Conservation (phyloP, 371 early-diverging fungal genomes). For the Zychaea mexicana region DNA sequence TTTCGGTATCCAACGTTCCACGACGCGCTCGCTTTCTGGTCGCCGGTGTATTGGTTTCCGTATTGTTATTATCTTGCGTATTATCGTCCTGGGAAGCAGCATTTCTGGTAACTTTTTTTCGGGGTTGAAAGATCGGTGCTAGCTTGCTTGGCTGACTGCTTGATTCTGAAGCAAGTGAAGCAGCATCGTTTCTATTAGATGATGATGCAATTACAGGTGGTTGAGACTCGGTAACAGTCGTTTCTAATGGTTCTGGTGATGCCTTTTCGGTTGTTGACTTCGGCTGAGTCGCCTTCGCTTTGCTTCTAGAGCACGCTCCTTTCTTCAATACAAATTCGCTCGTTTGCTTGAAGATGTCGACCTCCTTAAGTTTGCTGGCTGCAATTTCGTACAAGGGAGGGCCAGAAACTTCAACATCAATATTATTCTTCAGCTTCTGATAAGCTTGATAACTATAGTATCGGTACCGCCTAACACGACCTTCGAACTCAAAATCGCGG, state of each 20-base stretch:
- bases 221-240: too few relatives aligned
- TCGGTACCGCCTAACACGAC: conserved; percentile 33
- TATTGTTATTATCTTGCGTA: not conserved
- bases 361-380: not conserved
- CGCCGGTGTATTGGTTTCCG: not conserved
- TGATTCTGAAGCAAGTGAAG: too few relatives aligned
- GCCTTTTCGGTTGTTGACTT: too few relatives aligned
- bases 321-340: not conserved
- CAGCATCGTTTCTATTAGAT: too few relatives aligned
- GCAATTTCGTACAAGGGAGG: conserved; percentile 6
- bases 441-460: conserved; percentile 31
- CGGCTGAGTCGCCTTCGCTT: too few relatives aligned
- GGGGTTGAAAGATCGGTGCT: not conserved
- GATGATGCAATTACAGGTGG: too few relatives aligned
- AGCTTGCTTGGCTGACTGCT: not conserved
- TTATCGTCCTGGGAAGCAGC: not conserved
- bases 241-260: too few relatives aligned
- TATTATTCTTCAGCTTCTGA: conserved; percentile 12
- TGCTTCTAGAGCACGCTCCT: too few relatives aligned
- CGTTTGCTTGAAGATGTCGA: not conserved
- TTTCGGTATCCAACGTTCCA: not conserved
- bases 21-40: not conserved
- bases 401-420: conserved; percentile 9
- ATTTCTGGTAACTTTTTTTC: not conserved
- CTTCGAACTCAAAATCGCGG: conserved; percentile 41